Conservation (phyloP, 805 yeast species). For the Candida tammaniensis region DNA sequence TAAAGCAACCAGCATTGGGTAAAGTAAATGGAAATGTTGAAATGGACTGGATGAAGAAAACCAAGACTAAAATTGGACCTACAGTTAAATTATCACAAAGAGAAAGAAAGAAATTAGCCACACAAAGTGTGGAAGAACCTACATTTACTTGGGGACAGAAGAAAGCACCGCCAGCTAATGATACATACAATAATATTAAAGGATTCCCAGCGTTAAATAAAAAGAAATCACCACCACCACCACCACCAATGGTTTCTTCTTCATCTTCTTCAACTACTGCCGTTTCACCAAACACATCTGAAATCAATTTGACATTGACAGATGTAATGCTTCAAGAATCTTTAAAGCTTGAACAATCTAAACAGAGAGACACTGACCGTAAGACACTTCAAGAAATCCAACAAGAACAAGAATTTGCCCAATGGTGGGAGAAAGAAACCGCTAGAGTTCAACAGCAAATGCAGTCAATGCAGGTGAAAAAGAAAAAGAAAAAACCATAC, state of each 20-base stretch:
- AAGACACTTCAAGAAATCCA: constrained; percentile 66
- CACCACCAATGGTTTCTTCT: not conserved
- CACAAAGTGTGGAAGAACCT: not conserved
- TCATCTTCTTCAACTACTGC: not conserved
- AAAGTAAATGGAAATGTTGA: not conserved
- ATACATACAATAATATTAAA: not conserved
- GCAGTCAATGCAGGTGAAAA: constrained; percentile 10
- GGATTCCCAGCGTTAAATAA: constrained; percentile 1
- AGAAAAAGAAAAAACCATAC: constrained; percentile 4
- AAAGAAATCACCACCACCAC: not conserved
- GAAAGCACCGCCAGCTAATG: too few relatives aligned
- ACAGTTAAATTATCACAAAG: constrained; percentile 54
- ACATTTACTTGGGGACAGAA: constrained; percentile 5
- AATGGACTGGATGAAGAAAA: constrained; percentile 11
- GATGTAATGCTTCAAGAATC: constrained; percentile 50
- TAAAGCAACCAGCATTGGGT: not conserved
- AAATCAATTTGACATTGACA: constrained; percentile 22
- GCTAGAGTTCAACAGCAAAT: constrained; percentile 53
- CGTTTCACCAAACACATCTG: not conserved
- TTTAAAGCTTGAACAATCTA: constrained; percentile 30
- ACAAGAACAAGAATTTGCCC: constrained; percentile 79
- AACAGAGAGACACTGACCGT: constrained; percentile 24
- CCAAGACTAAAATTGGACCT: constrained; percentile 33
- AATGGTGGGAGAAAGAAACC: constrained; percentile 86
- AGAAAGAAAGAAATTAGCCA: constrained; percentile 48